A percentile compares a stretch with the other conserved stretches of the same genome.
Evolutionary conservation across 768 basidiomycete species (phyloP).

Genomic region (Phanerodontia chrysosporium): DNA sequence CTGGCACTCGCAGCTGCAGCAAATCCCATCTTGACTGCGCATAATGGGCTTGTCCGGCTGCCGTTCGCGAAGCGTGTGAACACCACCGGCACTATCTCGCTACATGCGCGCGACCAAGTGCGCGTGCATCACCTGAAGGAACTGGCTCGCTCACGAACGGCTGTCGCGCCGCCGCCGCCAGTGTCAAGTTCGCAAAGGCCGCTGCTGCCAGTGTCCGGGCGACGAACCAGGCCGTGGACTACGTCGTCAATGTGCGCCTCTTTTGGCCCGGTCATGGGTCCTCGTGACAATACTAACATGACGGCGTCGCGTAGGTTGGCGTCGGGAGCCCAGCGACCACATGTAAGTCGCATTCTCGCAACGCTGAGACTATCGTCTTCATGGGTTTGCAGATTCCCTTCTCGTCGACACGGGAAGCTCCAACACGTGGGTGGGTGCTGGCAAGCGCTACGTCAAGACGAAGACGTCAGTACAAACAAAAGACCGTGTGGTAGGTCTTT

Average conservation of each 20-base stretch:
- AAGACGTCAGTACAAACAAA: slow-evolving; percentile 44
- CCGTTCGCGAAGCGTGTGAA: slow-evolving; percentile 52
- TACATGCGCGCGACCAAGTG: slow-evolving; percentile 47
- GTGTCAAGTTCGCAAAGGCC: slow-evolving; percentile 4
- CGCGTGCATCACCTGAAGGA: slow-evolving; percentile 44
- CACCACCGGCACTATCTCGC: slow-evolving; percentile 40
- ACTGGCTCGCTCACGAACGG: slow-evolving; percentile 28
- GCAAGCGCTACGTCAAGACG: slow-evolving; percentile 40
- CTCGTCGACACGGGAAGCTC: slow-evolving; percentile 66
- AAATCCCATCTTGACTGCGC: slow-evolving; percentile 22
- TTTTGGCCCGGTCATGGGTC: too few species aligned
- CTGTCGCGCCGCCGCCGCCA: too few species aligned
- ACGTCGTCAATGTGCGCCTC: slow-evolving; percentile 30
- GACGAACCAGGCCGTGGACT: slow-evolving; percentile 39
- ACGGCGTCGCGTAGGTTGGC: too few species aligned
- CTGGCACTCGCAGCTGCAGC: slow-evolving; percentile 22
- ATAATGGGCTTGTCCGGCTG: slow-evolving; percentile 31
- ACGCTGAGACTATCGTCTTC: not conserved
- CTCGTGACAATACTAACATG: too few species aligned
- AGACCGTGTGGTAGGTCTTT: slow-evolving; percentile 42
- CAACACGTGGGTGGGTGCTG: slow-evolving; percentile 69
- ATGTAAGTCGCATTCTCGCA: slow-evolving; percentile 11
- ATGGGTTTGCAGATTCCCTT: slow-evolving; percentile 38
- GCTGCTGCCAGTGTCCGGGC: slow-evolving; percentile 31
- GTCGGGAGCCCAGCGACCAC: slow-evolving; percentile 22